phyloP scores from a whole-genome alignment of 495 filamentous ascomycete genomes.

The Penicillium parvum region DNA sequence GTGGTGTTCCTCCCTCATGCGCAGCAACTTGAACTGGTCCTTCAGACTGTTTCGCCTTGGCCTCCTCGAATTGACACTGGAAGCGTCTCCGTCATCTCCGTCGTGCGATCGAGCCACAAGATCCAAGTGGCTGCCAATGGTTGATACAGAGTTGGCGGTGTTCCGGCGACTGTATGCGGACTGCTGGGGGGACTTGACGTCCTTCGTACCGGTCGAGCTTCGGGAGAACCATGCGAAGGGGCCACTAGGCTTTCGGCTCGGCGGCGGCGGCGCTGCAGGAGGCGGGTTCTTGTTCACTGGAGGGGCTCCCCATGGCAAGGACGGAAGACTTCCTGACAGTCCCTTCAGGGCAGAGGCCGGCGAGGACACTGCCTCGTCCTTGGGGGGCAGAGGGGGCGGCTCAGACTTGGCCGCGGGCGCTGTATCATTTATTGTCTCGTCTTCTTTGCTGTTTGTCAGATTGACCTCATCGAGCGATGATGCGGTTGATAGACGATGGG shows the following conservation, averaged over 20 bases:
- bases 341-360: constrained; percentile 43
- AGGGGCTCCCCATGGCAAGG: constrained; percentile 48
- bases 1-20: constrained; percentile 74
- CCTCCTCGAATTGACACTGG: constrained; percentile 38
- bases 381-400: constrained; percentile 47
- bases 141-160: constrained; percentile 70
- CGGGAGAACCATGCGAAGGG: constrained; percentile 87
- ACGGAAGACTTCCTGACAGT: constrained; percentile 47
- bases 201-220: constrained; percentile 58
- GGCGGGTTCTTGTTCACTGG: constrained; percentile 37
- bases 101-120: constrained; percentile 64
- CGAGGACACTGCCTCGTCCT: constrained; percentile 43
- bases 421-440: constrained; percentile 27
- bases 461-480: constrained; percentile 66
- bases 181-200: constrained; percentile 49
- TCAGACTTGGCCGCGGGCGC: constrained; percentile 28
- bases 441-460: constrained; percentile 52
- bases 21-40: constrained; percentile 80
- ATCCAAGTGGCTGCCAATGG: constrained; percentile 68
- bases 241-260: constrained; percentile 65
- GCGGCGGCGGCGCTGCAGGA: constrained; percentile 41
- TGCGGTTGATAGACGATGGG: constrained; percentile 58
- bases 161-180: constrained; percentile 54
- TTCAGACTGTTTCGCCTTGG: constrained; percentile 65
- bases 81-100: constrained; percentile 48